Conservation (phyloP, 768 basidiomycete species). For the Heimioporus sp. region DNA sequence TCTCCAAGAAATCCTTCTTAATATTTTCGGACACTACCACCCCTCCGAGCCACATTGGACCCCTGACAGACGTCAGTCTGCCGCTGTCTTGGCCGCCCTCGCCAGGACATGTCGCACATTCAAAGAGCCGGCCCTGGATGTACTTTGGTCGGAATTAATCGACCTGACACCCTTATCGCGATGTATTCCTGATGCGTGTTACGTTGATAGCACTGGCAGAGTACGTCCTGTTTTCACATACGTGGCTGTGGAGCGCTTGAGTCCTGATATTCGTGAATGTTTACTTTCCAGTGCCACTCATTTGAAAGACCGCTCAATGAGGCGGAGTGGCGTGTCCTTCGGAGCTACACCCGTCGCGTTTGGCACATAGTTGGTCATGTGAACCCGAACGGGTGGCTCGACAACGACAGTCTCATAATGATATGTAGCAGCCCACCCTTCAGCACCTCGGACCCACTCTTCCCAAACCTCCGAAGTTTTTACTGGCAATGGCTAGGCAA, state of each 20-base stretch:
- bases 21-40: not conserved
- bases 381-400: not conserved
- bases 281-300: not conserved
- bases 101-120: slow-evolving; percentile 1
- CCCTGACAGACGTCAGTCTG: too few species aligned
- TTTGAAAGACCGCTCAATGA: not conserved
- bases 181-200: not conserved
- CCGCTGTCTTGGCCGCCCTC: not conserved
- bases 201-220: not conserved
- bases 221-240: not conserved
- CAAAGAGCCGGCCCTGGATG: slow-evolving; percentile 1
- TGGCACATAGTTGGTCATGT: not conserved
- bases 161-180: not conserved
- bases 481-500: slow-evolving; percentile 7
- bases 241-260: too few species aligned
- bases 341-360: slow-evolving; percentile 2
- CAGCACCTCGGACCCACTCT: not conserved
- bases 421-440: not conserved
- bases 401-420: not conserved
- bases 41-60: not conserved
- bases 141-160: not conserved
- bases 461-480: slow-evolving; percentile 7
- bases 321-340: not conserved
- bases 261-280: not conserved
- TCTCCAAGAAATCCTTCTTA: slow-evolving; percentile 7